Conservation (phyloP, 176 grass and related monocot genomes). For the Hyparrhenia diplandra region DNA sequence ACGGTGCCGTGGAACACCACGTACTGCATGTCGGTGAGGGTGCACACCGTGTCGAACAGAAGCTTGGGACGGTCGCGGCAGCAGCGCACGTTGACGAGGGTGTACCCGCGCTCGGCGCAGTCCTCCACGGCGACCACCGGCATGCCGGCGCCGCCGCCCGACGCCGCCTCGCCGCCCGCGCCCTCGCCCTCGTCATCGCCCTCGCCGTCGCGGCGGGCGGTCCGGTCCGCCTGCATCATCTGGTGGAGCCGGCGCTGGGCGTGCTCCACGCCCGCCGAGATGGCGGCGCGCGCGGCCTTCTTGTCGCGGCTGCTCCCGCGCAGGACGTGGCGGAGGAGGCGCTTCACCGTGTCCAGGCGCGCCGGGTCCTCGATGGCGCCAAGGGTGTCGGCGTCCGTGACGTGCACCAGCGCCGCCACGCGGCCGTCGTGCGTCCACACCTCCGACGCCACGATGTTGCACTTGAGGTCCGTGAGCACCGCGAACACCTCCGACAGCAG, state of each 20-base stretch:
- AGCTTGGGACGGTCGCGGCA: conserved; percentile 75
- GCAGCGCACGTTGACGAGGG: conserved; percentile 64
- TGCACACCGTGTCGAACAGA: conserved; percentile 90
- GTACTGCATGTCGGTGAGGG: conserved; percentile 84
- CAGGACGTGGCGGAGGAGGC: conserved; percentile 61
- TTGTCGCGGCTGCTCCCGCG: conserved; percentile 51
- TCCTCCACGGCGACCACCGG: conserved; percentile 57
- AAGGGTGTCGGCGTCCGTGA: conserved; percentile 52
- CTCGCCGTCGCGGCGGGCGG: background rate
- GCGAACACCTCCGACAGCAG: conserved; percentile 92
- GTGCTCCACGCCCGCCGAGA: conserved; percentile 38
- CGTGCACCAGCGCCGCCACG: conserved; percentile 69
- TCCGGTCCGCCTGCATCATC: conserved; percentile 62
- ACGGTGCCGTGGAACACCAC: conserved; percentile 89
- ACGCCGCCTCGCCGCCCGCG: background rate
- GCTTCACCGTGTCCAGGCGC: conserved; percentile 53
- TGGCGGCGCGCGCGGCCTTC: conserved; percentile 25
- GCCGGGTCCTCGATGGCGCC: conserved; percentile 44
- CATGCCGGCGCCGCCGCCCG: background rate
- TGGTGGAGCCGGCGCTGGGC: conserved; percentile 73
- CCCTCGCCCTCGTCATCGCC: background rate
- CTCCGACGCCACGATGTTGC: conserved; percentile 76
- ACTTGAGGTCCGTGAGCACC: conserved; percentile 71
- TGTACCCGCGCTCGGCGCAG: conserved; percentile 74
- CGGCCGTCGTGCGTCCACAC: conserved; percentile 81